Base-by-base conservation (phyloP, 176 grass and related monocot genomes). In the Aegilops bicornis region DNA sequence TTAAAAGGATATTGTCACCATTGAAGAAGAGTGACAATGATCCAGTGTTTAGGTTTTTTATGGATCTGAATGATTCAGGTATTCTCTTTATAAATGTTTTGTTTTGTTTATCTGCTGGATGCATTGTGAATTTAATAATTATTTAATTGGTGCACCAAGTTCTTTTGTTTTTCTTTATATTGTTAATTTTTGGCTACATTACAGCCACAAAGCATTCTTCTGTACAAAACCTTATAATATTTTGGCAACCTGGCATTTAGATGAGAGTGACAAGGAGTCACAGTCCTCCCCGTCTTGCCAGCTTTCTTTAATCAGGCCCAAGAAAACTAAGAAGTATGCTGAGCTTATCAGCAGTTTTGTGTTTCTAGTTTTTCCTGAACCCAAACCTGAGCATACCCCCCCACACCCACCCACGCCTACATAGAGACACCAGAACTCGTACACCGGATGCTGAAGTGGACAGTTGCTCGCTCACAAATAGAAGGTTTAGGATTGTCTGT, bases 51-150 rank as follows among this genome's bases (percentile, higher is more conserved):
- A 92, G 88, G 33, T 98, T 98, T 89, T 98, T 98, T 78, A 96
- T 96, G 93, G 93, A 98, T 91, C 86, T 96, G 63, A 94, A 89
- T 90, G 96, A 96, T 89, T 94, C 96, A 91, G 96, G 93, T 98
- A 88, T 50, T 73, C 65, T n/a, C 64, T 71, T 89, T n/a, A 48
- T 20, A 20, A 64, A 77, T 19, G 2, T 39, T 76, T 39, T 7
- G 10, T 79, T 30, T 69, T 69, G 1, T 79, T 75, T 62, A 32
- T 88, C 31, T 64, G 60, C 45, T 60, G 74, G 66, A 65, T 84
- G 22, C 60, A 76, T n/a, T 58, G 10, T 52, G 17, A 83, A n/a
- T 27, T 79, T 43, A 30, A 30, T 25, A 50, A 6, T 86, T 15
- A 8, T 39, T 78, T 83, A 1, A 64, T 5, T 24, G 24, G 23